These are phyloP conservation scores for Calonectria leucothoes DNA, from an alignment of 2,329 filamentous ascomycete species.

Conservation along the genomic window DNA sequence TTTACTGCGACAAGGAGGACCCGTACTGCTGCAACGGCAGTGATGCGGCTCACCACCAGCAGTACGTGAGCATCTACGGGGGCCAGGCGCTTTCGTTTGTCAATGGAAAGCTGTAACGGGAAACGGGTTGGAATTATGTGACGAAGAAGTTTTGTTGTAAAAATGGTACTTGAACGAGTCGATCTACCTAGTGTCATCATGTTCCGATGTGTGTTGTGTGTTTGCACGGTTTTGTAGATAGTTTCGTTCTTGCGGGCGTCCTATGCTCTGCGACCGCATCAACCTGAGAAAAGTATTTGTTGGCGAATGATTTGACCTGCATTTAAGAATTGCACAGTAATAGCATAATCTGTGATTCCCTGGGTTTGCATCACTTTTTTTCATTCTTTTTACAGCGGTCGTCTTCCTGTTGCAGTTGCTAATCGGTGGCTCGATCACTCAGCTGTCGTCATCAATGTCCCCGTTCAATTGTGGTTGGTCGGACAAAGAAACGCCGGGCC, in stretches of 20 bases:
- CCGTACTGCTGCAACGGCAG: slow-evolving; percentile 76
- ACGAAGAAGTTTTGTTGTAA: neutral
- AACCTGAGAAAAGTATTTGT: neutral
- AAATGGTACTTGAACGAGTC: neutral
- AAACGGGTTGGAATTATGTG: neutral
- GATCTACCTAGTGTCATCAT: neutral
- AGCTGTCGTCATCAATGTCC: too few species aligned
- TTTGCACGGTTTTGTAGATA: neutral
- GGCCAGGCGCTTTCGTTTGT: slow-evolving; percentile 69
- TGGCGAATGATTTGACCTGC: neutral
- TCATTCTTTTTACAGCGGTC: too few species aligned
- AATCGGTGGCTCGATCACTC: too few species aligned
- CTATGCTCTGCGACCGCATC: neutral
- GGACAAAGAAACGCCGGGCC: too few species aligned
- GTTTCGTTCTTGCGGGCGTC: neutral
- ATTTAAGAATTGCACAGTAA: neutral
- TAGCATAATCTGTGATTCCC: neutral
- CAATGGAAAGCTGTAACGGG: slow-evolving; percentile 51
- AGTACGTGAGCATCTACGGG: slow-evolving; percentile 73
- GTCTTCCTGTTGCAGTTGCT: too few species aligned
- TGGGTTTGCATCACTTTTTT: neutral
- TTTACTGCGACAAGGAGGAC: slow-evolving; percentile 73
- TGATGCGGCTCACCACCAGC: slow-evolving; percentile 69
- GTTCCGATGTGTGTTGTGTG: neutral
- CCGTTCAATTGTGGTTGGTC: neutral